A percentile compares a stretch with the other conserved stretches of the same genome.
Evolutionary conservation across 768 basidiomycete genomes (phyloP).

Genomic region (Agaricus blazei): DNA sequence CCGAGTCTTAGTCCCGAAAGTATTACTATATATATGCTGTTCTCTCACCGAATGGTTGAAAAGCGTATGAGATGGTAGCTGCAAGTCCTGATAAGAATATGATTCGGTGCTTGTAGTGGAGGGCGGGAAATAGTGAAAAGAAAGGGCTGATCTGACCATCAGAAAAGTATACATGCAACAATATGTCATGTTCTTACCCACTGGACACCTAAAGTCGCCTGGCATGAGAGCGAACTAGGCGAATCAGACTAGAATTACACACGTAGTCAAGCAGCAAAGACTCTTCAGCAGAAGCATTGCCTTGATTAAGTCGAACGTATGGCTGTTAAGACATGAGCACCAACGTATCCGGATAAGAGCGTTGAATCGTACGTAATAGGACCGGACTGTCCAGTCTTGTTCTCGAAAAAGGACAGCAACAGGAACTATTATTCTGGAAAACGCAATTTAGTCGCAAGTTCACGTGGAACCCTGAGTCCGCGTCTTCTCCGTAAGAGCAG

Average conservation of each 20-base stretch:
- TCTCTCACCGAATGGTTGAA: conserved; percentile 53
- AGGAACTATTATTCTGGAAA: conserved; percentile 41
- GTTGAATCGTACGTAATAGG: conserved; percentile 46
- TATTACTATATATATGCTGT: conserved; percentile 15
- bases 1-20: conserved; percentile 1
- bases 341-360: neutral
- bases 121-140: conserved; percentile 36
- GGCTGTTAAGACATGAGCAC: conserved; percentile 39
- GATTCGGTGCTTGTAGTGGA: conserved; percentile 49
- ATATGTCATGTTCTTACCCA: conserved; percentile 26
- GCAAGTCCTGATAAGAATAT: conserved; percentile 49
- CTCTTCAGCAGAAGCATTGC: conserved; percentile 48
- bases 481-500: neutral
- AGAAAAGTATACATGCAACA: neutral
- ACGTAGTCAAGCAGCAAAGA: conserved; percentile 68
- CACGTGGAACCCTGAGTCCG: neutral
- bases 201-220: conserved; percentile 30
- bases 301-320: conserved; percentile 52
- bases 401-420: conserved; percentile 43
- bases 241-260: conserved; percentile 14
- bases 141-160: conserved; percentile 32
- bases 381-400: conserved; percentile 49
- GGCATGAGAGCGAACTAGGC: neutral
- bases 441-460: neutral
- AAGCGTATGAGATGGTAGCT: conserved; percentile 37